phyloP scores from a whole-genome alignment of 805 yeast species.

The Candida multigemmis region DNA sequence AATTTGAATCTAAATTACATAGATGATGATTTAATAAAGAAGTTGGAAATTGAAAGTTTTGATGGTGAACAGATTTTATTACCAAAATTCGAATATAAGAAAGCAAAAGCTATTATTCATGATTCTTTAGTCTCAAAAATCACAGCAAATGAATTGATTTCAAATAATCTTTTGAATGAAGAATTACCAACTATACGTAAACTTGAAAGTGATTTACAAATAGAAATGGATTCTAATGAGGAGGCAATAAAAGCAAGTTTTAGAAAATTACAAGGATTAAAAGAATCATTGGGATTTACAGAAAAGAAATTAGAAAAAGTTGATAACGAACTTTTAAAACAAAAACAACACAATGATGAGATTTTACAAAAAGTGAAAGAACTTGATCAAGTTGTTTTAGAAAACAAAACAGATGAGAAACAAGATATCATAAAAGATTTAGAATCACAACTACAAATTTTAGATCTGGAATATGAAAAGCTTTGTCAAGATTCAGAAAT shows the following conservation, averaged over 20 bases:
- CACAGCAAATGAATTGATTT: conserved; percentile 9
- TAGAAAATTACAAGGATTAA: conserved; percentile 20
- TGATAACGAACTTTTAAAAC: conserved; percentile 18
- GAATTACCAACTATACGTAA: conserved; percentile 13
- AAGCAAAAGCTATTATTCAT: conserved; percentile 19
- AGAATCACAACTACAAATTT: conserved; percentile 14
- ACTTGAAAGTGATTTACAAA: conserved; percentile 21
- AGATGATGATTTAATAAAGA: conserved; percentile 15
- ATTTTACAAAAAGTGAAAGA: conserved; percentile 6
- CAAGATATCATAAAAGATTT: conserved; percentile 11
- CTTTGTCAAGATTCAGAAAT: conserved; percentile 19
- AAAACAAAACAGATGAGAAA: conserved; percentile 11
- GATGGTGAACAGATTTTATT: conserved; percentile 4
- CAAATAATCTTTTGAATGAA: conserved; percentile 5
- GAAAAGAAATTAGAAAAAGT: conserved; percentile 24
- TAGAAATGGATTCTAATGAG: conserved; percentile 22
- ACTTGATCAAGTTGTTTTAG: conserved; percentile 2
- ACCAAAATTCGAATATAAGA: conserved; percentile 13
- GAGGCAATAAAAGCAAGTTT: conserved; percentile 22
- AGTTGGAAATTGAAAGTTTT: conserved; percentile 5
- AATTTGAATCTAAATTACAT: conserved; percentile 9
- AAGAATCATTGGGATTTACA: conserved; percentile 21
- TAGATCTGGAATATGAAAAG: conserved; percentile 14
- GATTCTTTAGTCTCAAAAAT: conserved; percentile 14
- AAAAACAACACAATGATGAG: conserved; percentile 8